Evolutionary conservation across 2,329 filamentous ascomycete genomes (phyloP).

Genomic region (Diaporthe humulicola): DNA sequence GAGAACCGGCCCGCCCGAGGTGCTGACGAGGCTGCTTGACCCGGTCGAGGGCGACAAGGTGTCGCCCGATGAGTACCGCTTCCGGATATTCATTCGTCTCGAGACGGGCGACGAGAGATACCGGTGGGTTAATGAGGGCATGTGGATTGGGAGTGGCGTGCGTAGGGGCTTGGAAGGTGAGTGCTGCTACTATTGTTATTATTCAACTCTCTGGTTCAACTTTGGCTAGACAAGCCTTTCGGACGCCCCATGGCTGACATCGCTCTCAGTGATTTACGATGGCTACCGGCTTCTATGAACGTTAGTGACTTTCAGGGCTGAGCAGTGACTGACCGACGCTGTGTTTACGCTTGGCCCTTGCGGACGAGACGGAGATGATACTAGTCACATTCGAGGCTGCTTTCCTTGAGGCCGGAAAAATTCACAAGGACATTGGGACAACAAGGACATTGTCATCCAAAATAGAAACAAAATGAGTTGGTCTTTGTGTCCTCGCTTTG

Average conservation of each 20-base stretch:
- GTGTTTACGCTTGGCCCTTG: background rate
- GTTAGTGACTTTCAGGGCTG: background rate
- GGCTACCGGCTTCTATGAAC: constrained; percentile 32
- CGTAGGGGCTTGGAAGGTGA: constrained; percentile 37
- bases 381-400: background rate
- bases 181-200: background rate
- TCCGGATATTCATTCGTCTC: constrained; percentile 33
- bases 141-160: constrained; percentile 38
- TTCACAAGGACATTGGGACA: background rate
- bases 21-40: constrained; percentile 38
- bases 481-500: background rate
- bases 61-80: constrained; percentile 34
- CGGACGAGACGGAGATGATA: too few species aligned
- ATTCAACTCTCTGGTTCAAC: too few species aligned
- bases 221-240: too few species aligned
- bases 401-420: background rate
- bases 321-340: background rate
- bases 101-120: constrained; percentile 39
- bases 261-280: constrained; percentile 27
- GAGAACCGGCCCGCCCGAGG: constrained; percentile 41
- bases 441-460: background rate
- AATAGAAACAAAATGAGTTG: background rate
- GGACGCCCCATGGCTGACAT: background rate
- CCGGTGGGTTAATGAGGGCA: constrained; percentile 31
- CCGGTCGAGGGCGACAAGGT: constrained; percentile 39